Percentiles rank a stretch among this genome's conserved stretches.
These are phyloP conservation scores for Arabidopsis hybrid DNA, from an alignment of 441 rosid species.

Conservation along the genomic window DNA sequence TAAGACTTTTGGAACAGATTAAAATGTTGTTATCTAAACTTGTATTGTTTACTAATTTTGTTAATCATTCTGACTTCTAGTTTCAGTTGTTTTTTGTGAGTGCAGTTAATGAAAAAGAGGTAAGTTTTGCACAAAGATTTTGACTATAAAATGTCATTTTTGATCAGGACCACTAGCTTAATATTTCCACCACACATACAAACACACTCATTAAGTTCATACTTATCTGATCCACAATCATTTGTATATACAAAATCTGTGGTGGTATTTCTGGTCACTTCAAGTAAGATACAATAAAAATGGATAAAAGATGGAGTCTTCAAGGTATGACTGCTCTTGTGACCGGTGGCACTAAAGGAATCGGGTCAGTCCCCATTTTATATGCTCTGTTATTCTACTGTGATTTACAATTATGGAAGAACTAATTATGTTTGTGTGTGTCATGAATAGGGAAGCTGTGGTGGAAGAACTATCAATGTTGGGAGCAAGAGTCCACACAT, in stretches of 20 bases:
- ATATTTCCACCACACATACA: constrained; percentile 6
- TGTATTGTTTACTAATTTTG: no score
- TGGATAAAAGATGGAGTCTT: constrained; percentile 36
- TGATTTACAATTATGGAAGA: not conserved
- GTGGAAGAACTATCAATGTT: not conserved
- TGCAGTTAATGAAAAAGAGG: not conserved
- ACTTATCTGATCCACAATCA: not conserved
- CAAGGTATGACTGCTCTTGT: constrained; percentile 41
- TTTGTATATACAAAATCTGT: not conserved
- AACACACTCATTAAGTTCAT: not conserved
- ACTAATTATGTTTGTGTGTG: not conserved
- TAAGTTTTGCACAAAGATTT: no score
- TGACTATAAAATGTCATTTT: not conserved
- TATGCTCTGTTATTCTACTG: not conserved
- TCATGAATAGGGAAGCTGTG: not conserved
- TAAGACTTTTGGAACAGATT: no score
- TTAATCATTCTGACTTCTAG: no score
- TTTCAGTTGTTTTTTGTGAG: no score
- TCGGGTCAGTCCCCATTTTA: constrained; percentile 19
- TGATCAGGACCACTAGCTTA: not conserved
- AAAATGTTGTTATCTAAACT: no score
- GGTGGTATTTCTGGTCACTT: not conserved
- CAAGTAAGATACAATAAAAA: not conserved
- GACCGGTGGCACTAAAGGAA: constrained; percentile 36
- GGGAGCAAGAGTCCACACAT: constrained; percentile 3